These are phyloP conservation scores for Extremus antarcticus DNA, from an alignment of 495 filamentous ascomycete species.

Conservation along the genomic window DNA sequence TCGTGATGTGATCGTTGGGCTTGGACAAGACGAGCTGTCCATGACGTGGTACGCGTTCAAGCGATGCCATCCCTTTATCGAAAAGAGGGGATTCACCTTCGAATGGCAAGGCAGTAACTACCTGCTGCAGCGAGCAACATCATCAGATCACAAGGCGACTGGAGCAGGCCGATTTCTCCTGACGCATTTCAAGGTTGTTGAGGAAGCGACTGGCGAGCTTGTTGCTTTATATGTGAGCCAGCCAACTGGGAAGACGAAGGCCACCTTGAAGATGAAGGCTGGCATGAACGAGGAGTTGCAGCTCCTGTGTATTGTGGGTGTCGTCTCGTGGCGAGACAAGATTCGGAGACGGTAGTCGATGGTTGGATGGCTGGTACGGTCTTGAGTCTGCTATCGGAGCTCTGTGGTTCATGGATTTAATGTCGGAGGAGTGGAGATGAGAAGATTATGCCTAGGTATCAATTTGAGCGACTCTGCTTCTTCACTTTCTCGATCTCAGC, in stretches of 20 bases:
- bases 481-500: neutral
- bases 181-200: conserved; percentile 1
- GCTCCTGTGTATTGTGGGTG: neutral
- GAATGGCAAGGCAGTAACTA: neutral
- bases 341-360: neutral
- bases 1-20: neutral
- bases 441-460: no score
- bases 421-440: no score
- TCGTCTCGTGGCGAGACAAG: neutral
- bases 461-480: neutral
- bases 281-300: neutral
- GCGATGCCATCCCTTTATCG: neutral
- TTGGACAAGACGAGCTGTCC: neutral
- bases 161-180: neutral
- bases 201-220: neutral
- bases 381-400: no score
- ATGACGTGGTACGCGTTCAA: neutral
- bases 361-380: neutral
- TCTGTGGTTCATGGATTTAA: no score
- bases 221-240: neutral
- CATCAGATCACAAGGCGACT: neutral
- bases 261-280: neutral
- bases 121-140: neutral
- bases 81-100: neutral
- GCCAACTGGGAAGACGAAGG: neutral